A percentile compares a stretch with the other conserved stretches of the same genome.
phyloP scores from a whole-genome alignment of 805 yeast species.

The Kodamaea laetipori region DNA sequence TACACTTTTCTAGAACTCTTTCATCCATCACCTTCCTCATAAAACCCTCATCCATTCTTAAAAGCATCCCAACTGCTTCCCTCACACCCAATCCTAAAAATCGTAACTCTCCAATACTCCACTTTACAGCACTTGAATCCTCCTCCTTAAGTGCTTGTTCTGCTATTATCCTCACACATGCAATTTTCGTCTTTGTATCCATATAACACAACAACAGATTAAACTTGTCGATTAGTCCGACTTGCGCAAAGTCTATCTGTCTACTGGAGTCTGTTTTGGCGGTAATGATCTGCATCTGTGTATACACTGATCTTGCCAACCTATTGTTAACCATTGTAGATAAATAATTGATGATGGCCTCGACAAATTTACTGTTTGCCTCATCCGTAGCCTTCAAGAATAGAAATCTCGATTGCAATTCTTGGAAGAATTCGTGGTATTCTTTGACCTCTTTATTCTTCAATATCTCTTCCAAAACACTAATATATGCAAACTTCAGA shows the following conservation, averaged over 20 bases:
- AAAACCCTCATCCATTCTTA: slow-evolving; percentile 6
- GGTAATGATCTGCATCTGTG: slow-evolving; percentile 13
- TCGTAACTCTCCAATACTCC: slow-evolving; percentile 37
- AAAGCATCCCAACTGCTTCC: slow-evolving; percentile 4
- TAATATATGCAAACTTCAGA: slow-evolving; percentile 29
- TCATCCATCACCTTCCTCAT: background rate
- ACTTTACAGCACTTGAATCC: slow-evolving; percentile 24
- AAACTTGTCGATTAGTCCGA: slow-evolving; percentile 23
- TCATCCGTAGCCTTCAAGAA: slow-evolving; percentile 19
- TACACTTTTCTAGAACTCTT: slow-evolving; percentile 3
- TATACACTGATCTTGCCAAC: slow-evolving; percentile 22
- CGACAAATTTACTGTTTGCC: slow-evolving; percentile 19
- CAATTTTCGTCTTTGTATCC: slow-evolving; percentile 17
- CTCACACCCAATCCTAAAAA: slow-evolving; percentile 25
- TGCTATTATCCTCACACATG: slow-evolving; percentile 25
- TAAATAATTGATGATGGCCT: slow-evolving; percentile 21
- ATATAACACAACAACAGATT: slow-evolving; percentile 19
- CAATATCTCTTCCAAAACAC: slow-evolving; percentile 20
- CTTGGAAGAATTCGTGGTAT: slow-evolving; percentile 14
- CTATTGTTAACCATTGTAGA: slow-evolving; percentile 22
- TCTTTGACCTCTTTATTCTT: slow-evolving; percentile 2
- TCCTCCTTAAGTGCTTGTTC: slow-evolving; percentile 25
- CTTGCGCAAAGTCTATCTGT: slow-evolving; percentile 17
- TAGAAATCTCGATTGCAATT: slow-evolving; percentile 14
- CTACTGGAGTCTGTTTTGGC: slow-evolving; percentile 5